Base-by-base conservation (phyloP, 2,329 filamentous ascomycete species). In the Calonectria hawksworthii region DNA sequence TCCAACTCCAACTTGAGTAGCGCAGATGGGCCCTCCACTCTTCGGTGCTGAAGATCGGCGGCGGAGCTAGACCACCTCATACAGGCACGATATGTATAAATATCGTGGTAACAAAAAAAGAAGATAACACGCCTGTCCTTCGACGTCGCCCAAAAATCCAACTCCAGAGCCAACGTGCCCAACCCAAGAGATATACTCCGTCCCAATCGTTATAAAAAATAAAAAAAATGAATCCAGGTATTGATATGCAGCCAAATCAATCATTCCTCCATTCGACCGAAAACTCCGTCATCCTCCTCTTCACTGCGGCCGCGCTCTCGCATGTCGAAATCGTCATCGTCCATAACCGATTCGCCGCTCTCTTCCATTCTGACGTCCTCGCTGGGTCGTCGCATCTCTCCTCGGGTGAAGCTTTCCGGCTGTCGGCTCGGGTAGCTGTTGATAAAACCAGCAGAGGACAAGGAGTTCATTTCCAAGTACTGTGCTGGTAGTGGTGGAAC, bases 231-330 rank as follows among this genome's bases (percentile, higher is more conserved):
- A 73, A 79, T 74, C 77, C 78, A 72, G 79, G 75, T 78, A 77
- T 73, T 77, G 73, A 76, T 81, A 78, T 78, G 67, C 74, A 76
- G 76, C 78, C 54, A 61, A 41, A 70, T 69, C 77, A 77, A 77
- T 87, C 89, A 97, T 85, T 98, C 95, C 86, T 99, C 97, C 96
- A 99, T 99, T 79, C 92, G 92, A 72, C 96, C 96, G 88, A 99
- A 99, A 81, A 99, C 94, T 83, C 96, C 96, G 78, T 98, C 96
- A 79, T 99, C 96, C 76, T 98, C 96, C 80, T 98, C 96, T 80
- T 98, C 95, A 84, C 93, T 94, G 76, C 94, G 91, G 66, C 91
- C 91, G 70, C 91, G 90, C 65, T 89, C 90, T 70, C 87, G 89
- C 79, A 87, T 86, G 81, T 92, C 92, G 73, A 93, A 91, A 75